These are phyloP conservation scores for Plasmopara viticola DNA, from an alignment of 352 stramenopile genomes.

Conservation along the genomic window DNA sequence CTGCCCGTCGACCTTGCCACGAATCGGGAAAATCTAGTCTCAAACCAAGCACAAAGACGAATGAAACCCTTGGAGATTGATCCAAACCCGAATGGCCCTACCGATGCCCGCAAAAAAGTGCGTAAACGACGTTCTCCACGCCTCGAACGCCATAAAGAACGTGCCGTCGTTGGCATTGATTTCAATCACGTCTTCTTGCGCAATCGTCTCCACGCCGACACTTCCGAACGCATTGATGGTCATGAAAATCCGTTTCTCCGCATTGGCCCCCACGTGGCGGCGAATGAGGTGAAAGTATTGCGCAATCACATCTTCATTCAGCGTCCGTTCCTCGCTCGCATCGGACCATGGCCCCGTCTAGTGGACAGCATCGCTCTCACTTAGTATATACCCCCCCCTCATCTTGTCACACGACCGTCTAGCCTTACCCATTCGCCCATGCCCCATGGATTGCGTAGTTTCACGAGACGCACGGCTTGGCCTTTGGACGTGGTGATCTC, in stretches of 20 bases:
- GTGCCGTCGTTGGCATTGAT: constrained; percentile 85
- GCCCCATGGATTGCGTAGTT: constrained; percentile 88
- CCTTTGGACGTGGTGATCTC: constrained; percentile 58
- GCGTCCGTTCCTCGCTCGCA: constrained; percentile 55
- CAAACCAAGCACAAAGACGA: background rate
- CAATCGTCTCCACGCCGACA: constrained; percentile 52
- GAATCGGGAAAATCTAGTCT: constrained; percentile 80
- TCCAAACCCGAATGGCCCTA: constrained; percentile 14
- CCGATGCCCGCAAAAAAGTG: constrained; percentile 88
- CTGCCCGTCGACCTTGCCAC: constrained; percentile 69
- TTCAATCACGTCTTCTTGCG: constrained; percentile 69
- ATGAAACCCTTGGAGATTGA: background rate
- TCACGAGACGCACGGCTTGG: constrained; percentile 56
- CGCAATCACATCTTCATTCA: constrained; percentile 78
- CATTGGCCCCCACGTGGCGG: constrained; percentile 55
- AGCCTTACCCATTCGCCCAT: constrained; percentile 84
- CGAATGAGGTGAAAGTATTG: constrained; percentile 69
- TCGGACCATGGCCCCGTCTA: constrained; percentile 85
- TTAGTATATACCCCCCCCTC: no score
- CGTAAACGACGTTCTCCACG: constrained; percentile 85
- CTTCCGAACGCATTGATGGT: constrained; percentile 43
- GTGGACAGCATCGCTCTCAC: background rate
- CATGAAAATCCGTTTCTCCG: constrained; percentile 60
- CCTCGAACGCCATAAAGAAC: constrained; percentile 90
- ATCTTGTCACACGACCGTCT: background rate